phyloP scores from a whole-genome alignment of 2,329 filamentous ascomycete species.

The Penicillium sp. region DNA sequence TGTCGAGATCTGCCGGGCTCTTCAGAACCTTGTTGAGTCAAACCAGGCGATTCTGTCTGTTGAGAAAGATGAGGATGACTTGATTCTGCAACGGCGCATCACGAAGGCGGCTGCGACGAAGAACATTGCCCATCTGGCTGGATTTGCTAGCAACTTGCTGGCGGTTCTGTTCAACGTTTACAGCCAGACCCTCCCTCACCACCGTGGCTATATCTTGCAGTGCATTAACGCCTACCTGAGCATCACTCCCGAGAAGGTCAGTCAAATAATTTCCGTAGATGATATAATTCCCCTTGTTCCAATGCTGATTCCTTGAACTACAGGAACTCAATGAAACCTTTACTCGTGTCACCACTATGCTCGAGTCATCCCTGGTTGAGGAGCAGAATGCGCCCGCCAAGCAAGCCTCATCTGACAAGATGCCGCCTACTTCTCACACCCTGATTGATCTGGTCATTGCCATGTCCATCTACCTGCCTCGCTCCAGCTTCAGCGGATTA shows the following conservation, averaged over 20 bases:
- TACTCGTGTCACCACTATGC: conserved; percentile 78
- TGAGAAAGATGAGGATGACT: conserved; percentile 67
- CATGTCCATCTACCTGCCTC: conserved; percentile 88
- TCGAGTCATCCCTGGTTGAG: conserved; percentile 68
- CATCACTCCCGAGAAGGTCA: conserved; percentile 68
- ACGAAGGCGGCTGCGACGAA: conserved; percentile 72
- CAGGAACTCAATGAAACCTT: conserved; percentile 85
- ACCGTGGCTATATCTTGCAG: conserved; percentile 84
- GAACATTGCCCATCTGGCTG: conserved; percentile 79
- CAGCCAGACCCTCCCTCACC: conserved; percentile 91
- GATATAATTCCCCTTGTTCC: background rate
- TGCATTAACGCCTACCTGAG: conserved; percentile 95
- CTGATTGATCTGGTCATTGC: conserved; percentile 97
- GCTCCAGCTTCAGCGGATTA: conserved; percentile 78
- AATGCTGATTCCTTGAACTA: background rate
- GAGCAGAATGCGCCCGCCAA: conserved; percentile 65
- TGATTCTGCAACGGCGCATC: conserved; percentile 76
- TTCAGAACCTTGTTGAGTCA: conserved; percentile 87
- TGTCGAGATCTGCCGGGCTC: conserved; percentile 79
- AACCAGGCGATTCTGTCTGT: conserved; percentile 78
- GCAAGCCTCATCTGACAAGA: conserved; percentile 66
- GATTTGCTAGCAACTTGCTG: conserved; percentile 82
- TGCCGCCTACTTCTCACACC: conserved; percentile 91
- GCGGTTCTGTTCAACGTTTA: conserved; percentile 99
- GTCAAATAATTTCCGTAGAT: conserved; percentile 8